Base-by-base conservation (phyloP, 2,329 filamentous ascomycete species). In the Ustilaginoidea virens region DNA sequence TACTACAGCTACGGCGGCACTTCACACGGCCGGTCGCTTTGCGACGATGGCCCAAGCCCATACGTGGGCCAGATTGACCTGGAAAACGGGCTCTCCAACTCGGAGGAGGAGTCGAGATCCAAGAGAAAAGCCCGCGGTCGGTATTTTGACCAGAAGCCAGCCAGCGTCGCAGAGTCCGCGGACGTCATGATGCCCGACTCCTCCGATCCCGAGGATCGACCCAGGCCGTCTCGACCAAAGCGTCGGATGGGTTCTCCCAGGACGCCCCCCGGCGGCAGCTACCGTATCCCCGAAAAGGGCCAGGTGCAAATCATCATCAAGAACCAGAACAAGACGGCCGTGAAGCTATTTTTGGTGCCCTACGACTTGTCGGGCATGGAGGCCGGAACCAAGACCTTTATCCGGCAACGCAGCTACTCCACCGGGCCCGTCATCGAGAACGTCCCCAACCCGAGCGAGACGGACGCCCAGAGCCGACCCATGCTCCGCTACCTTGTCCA, bases 251-350 rank as follows among this genome's bases (percentile, higher is more conserved):
- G 60, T 17, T 51, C 52, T 1, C 48, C 50, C 10, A 59, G 51
- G 29, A 71, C 77, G 11, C 81, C 85, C 1, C 80, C 82, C 0
- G 83, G 85, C 6, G 87, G 90, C 20, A 82, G 80, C 45, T 98
- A 96, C 50, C 77, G 90, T 24, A 93, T 98, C 30, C 90, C 90
- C 0, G 77, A 90, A 45, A 80, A 86, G 50, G 90, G 90, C 0
- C 90, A 96, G 52, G 62, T 98, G 10, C 90, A 98, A 44, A 92
- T 98, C 38, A 78, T 98, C 36, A 82, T 98, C 49, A 96, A 96
- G 51, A 98, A 96, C 44, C 87, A 86, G 11, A 93, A 96, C 57
- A 96, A 96, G 49, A 96, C 90, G 4, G 90, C 90, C 1, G 87
- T 96, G 31, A 96, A 98, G 51, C 62, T 98, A 1, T 96, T 96